Base-by-base conservation (phyloP, 2,329 filamentous ascomycete species). In the Zalaria obscura region DNA sequence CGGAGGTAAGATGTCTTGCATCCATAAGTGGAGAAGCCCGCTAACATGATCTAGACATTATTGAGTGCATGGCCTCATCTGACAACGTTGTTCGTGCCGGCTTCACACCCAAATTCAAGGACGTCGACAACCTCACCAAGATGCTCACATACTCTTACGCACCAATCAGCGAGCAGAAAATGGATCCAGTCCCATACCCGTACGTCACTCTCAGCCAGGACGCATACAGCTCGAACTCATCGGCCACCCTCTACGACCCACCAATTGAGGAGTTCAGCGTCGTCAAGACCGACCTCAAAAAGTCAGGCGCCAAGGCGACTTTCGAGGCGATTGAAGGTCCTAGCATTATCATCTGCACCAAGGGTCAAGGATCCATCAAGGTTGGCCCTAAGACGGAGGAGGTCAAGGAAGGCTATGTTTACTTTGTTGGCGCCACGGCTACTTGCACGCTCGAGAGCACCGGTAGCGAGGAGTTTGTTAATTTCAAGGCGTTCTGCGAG, bases 61-160 rank as follows among this genome's bases (percentile, higher is more conserved):
- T 98, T 59, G 91, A 98, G 65, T 98, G 91, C 69, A 98, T 98
- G 91, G 91, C 91, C 0, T 82, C 86, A 5, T 93, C 85, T n/a
- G 91, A 98, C 72, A 98, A 98, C 51, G 91, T 98, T 31, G 88
- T 98, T 40, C 86, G 91, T 42, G 91, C 91, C 0, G 91, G 91
- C 35, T 91, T 98, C 63, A 98, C 91, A 0, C 91, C 91, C 42
- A 98, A 98, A 61, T 98, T 94, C 73, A 95, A 96, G 67, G 91
- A 98, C 52, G 85, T 96, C 25, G 66, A 78, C 41, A 96, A 87
- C 0, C 71, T 98, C 7, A 86, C 89, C 29, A 73, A 78, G 47
- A 93, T 94, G 80, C 68, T 98, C 50, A 98, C 91, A 0, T 98
- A 98, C 68, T 84, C 80, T 52, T 95, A 93, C 55, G 88, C 91